Base-by-base conservation (phyloP, 2,329 filamentous ascomycete species). In the Penicillium sp. region DNA sequence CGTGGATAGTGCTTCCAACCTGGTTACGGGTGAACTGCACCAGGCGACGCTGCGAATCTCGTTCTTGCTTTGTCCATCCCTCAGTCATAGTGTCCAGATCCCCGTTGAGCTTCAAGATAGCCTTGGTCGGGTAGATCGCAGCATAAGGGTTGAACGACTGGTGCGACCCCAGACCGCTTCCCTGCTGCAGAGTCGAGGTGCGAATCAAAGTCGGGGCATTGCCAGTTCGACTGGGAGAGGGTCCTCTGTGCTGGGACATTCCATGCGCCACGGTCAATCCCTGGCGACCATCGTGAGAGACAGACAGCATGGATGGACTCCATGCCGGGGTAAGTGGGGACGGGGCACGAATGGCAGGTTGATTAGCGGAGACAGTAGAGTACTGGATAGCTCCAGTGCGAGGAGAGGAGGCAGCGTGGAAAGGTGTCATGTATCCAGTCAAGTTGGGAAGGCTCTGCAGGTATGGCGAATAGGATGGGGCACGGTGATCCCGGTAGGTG, bases 1-100 rank as follows among this genome's bases (percentile, higher is more conserved):
- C 84, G 30, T 85, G 87, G 50, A 97, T 87, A 4, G 88, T 90
- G 67, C 88, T 92, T 25, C 90, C 91, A 30, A 79, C 80, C 72
- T 97, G 92, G 54, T 83, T 84, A 63, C 94, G 87, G 63, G 82
- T 86, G 76, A 99, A 99, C 63, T 92, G 84, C 16, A 99, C 92
- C 33, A 99, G 86, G 31, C 94, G 84, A 42, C 94, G 81, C 63
- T 89, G 88, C 47, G 85, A 84, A 33, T 86, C 82, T 74, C 84
- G 86, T 70, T 99, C 94, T 56, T 95, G 90, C 25, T 80, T 74
- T 0, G 84, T 87, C 94, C 94, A 99, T 55, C 85, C 82, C 56
- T 88, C 82, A 0, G 85, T 85, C 92, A 97, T 96, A 7, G 79
- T 76, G 46, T 91, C 85, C 43, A 99, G 80, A 64, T 96, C 89